Base-by-base conservation (phyloP, 2,329 filamentous ascomycete genomes). In the Fusarium sp. region DNA sequence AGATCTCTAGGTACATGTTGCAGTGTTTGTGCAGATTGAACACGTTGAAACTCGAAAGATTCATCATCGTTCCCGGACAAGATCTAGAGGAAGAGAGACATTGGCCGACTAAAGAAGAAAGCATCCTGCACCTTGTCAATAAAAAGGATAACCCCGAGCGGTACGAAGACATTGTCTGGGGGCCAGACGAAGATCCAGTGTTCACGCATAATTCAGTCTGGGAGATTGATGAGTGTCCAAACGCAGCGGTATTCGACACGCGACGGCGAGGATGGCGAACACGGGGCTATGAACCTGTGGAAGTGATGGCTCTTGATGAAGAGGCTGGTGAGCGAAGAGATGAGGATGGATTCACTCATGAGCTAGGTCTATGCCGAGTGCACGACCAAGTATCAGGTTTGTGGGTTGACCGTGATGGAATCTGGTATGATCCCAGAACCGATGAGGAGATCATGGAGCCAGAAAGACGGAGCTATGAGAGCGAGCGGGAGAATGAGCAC, bases 401-500 rank as follows among this genome's bases (percentile, higher is more conserved):
- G 12, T 69, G 61, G 61, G 27, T 61, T 22, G 67, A 61, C 8
- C 53, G 17, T 2, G 38, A 70, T 14, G 14, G 56, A 16, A 11
- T 29, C 2, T 65, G 44, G 29, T 69, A 70, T 42, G 20, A 57
- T 12, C 66, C 67, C 2, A 58, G 20, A 2, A 65, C 66, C 10
- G 66, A 69, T 12, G 38, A 53, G 57, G 66, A 69, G 40, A 22
- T 61, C 5, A 2, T 17, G 5, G 9, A 53, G 1, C 60, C 38
- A 22, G 35, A 65, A 8, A 20, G 24, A 36, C 33, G 29, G 3
- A 20, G 17, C 11, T 35, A 44, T 6, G 33, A 38, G 6, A 53
- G 36, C 7, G 42, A 56, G 9, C 53, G 56, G 5, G 33, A 65
- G 16, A n/a, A 29, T n/a, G 46, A 51, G 27, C 17, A 14, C 24